Evolutionary conservation across 768 basidiomycete species (phyloP), one percentile per base, ranked within the genome.

Genomic region (Mycena sanguinolenta): DNA sequence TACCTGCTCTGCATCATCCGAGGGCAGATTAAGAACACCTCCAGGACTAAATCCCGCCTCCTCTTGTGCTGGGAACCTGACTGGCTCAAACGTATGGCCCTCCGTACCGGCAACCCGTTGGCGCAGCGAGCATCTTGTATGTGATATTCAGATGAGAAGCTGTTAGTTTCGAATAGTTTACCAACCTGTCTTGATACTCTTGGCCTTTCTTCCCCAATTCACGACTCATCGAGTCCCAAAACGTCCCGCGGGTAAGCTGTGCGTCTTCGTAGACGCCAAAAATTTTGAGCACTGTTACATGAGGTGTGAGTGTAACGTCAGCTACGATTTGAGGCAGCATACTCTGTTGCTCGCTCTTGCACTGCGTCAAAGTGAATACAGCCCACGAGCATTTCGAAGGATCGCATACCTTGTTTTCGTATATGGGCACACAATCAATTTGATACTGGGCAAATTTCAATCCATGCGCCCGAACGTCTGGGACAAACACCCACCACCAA

Each of bases 1-100:
- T 67, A 72, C 71, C 62, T 69, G 71, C 34, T 72, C 71, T 8
- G 63, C 67, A 36, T 72, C 67, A 57, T 72, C 67, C 10, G 67
- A 38, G 13, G 71, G 71, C 10, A 72, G 23, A 53, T 72, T 58
- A 14, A 63, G 66, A n/a, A 58, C 59, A 19, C 42, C 23, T 10
- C 58, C 62, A 17, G 55, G 34, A 25, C 25, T 53, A 13, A 53
- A 44, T 12, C 16, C 38, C 14, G 30, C 63, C 27, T 69, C 60
- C 21, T 54, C 38, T 3, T 23, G 62, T 14, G 50, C 23, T 2
- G 68, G 58, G n/a, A 69, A 69, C n/a, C 17, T 28, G 2, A 32
- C 25, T 3, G 68, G 68, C n/a, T 53, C 36, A 19, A 69, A 69
- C 21, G 30, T 34, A 39, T 32, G 4, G 16, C 54, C 57, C 2